These are phyloP conservation scores for Pyricularia sp. DNA, from an alignment of 2,329 filamentous ascomycete species.

Conservation along the genomic window DNA sequence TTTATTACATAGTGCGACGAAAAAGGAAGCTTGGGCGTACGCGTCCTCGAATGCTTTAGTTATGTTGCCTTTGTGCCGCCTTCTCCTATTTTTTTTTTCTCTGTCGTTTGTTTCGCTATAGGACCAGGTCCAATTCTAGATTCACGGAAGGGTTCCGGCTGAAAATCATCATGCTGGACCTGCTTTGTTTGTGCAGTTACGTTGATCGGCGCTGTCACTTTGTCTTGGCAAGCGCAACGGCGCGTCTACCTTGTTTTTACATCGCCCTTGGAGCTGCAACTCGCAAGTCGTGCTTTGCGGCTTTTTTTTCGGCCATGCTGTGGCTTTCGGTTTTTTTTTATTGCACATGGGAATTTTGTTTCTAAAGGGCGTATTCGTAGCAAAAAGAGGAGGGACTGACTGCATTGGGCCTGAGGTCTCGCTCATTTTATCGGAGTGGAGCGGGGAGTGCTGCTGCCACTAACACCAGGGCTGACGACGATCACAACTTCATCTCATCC, in stretches of 20 bases:
- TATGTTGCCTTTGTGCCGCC: background rate
- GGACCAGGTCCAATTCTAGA: background rate
- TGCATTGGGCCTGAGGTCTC: background rate
- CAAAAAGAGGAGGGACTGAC: background rate
- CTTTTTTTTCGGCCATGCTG: background rate
- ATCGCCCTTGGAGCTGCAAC: background rate
- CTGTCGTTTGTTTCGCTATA: background rate
- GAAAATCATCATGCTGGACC: background rate
- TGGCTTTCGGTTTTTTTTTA: background rate
- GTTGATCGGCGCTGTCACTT: background rate
- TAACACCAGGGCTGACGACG: background rate
- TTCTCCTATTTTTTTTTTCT: background rate
- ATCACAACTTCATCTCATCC: background rate
- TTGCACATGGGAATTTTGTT: background rate
- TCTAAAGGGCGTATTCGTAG: background rate
- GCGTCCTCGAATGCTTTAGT: background rate
- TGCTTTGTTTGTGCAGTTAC: background rate
- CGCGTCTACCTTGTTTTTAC: background rate
- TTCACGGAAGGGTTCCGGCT: background rate
- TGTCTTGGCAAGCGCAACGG: background rate
- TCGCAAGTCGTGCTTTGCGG: background rate
- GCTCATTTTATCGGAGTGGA: background rate
- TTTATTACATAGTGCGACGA: background rate
- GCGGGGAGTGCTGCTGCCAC: background rate
- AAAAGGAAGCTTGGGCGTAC: background rate